Evolutionary conservation across 2,329 filamentous ascomycete species (phyloP), one percentile per base, ranked within the genome.

Genomic region (Penicillium sp.): DNA sequence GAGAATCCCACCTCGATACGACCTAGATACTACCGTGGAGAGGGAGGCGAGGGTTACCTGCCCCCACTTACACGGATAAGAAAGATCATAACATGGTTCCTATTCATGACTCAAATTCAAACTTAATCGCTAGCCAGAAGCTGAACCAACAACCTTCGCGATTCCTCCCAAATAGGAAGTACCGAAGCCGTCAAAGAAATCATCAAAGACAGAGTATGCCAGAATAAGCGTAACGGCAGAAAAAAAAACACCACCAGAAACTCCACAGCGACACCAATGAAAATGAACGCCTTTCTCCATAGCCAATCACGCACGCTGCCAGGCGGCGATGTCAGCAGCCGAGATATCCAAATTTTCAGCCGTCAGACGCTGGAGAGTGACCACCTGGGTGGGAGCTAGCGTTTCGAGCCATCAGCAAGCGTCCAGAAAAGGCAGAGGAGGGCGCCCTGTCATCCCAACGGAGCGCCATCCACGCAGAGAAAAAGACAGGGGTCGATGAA

Each of bases 321-420:
- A 63, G n/a, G 48, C 48, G 7, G 53, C 52, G 36, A 64, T 63
- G 16, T 63, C 59, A 3, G 50, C 51, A 4, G 48, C 34, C 4
- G 60, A 54, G 19, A 64, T 62, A 36, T 57, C 61, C 15, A 63
- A 42, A 19, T 62, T 62, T 32, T 64, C 59, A 11, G 45, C 39
- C 9, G 56, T 52, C 17, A 64, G 47, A 26, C 36, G 46, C 26
- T 57, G 56, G 5, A 62, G 48, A 20, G 43, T 54, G 4, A 45
- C 44, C 19, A 60, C 25, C 31, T 61, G 57, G 10, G 43, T 31
- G 5, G 55, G 41, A 41, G 49, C 61, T 64, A 39, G 13, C 36
- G 31, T 13, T 43, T 36, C 13, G 7, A 8, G n/a, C 2, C 10
- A 26, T 63, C 34, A 59, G 53, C 36, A 41, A 39, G 13, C 14